Conservation (phyloP, 768 basidiomycete species). For the Lyophyllum atratum region DNA sequence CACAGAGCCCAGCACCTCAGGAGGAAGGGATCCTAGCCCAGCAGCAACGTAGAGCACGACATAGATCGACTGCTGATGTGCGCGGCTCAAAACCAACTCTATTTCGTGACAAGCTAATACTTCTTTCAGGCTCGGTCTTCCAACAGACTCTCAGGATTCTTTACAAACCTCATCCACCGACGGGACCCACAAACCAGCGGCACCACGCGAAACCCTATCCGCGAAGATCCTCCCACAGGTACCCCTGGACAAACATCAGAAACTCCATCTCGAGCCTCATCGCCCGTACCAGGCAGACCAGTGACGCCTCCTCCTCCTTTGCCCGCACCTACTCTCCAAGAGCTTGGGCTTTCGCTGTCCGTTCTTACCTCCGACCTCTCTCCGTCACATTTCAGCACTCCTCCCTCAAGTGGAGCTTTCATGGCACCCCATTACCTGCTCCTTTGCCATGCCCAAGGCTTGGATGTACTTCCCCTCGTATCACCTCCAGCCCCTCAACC, state of each 20-base stretch:
- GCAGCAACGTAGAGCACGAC: slow-evolving; percentile 42
- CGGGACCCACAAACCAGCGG: slow-evolving; percentile 46
- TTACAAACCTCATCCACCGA: slow-evolving; percentile 76
- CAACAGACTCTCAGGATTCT: slow-evolving; percentile 84
- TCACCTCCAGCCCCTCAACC: slow-evolving; percentile 77
- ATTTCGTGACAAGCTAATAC: slow-evolving; percentile 1
- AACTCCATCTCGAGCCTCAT: slow-evolving; percentile 50
- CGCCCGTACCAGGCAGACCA: slow-evolving; percentile 55
- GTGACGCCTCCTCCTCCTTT: slow-evolving; percentile 72
- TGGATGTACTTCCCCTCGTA: slow-evolving; percentile 80
- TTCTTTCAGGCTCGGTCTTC: slow-evolving; percentile 43
- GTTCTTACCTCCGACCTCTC: slow-evolving; percentile 68
- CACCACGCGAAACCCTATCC: slow-evolving; percentile 30
- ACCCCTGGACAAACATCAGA: slow-evolving; percentile 32
- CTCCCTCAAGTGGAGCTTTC: slow-evolving; percentile 79
- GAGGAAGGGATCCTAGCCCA: slow-evolving; percentile 30
- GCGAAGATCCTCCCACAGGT: slow-evolving; percentile 28
- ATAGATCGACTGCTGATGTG: slow-evolving; percentile 64
- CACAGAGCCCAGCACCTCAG: slow-evolving; percentile 28
- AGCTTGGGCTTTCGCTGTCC: slow-evolving; percentile 74
- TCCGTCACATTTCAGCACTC: slow-evolving; percentile 76
- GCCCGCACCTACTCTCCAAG: slow-evolving; percentile 69
- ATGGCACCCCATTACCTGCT: slow-evolving; percentile 80
- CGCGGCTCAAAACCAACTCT: slow-evolving; percentile 21
- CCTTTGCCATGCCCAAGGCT: slow-evolving; percentile 82